Conservation (phyloP, 1,139 yeast genomes). For the Candida sanyaensis region DNA sequence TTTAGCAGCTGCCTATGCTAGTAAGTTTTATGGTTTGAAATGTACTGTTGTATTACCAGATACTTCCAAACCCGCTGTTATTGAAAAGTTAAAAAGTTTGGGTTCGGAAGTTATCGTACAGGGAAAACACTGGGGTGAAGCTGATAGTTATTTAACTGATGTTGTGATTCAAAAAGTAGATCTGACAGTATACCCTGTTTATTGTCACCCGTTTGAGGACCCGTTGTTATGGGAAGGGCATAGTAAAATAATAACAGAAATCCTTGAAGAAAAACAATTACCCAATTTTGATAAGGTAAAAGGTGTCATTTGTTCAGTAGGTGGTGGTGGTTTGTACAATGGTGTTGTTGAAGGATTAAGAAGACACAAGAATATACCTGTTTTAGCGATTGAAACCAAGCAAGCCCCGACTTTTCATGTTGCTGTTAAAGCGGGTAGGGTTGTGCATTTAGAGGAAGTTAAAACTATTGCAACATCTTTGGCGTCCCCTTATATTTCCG, state of each 20-base stretch:
- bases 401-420: constrained; percentile 41
- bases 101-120: constrained; percentile 32
- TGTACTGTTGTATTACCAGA: constrained; percentile 46
- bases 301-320: constrained; percentile 44
- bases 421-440: constrained; percentile 29
- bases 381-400: constrained; percentile 37
- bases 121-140: constrained; percentile 40
- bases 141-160: constrained; percentile 31
- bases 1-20: constrained; percentile 44
- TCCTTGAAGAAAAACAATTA: constrained; percentile 21
- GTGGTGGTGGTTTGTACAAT: constrained; percentile 43
- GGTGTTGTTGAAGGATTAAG: constrained; percentile 36
- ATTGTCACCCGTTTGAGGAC: constrained; percentile 46
- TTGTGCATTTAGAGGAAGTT: constrained; percentile 29
- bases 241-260: constrained; percentile 34
- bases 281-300: constrained; percentile 23
- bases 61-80: constrained; percentile 26
- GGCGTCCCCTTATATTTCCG: constrained; percentile 40
- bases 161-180: constrained; percentile 20
- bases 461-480: constrained; percentile 41
- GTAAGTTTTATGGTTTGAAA: constrained; percentile 24
- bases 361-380: constrained; percentile 20
- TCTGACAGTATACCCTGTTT: constrained; percentile 25
- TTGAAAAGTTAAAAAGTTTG: constrained; percentile 23
- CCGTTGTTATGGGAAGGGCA: constrained; percentile 45